Percentiles rank a stretch among this genome's conserved stretches.
Conservation (phyloP, 208 protist species). For the Trypanosoma rangeli region DNA sequence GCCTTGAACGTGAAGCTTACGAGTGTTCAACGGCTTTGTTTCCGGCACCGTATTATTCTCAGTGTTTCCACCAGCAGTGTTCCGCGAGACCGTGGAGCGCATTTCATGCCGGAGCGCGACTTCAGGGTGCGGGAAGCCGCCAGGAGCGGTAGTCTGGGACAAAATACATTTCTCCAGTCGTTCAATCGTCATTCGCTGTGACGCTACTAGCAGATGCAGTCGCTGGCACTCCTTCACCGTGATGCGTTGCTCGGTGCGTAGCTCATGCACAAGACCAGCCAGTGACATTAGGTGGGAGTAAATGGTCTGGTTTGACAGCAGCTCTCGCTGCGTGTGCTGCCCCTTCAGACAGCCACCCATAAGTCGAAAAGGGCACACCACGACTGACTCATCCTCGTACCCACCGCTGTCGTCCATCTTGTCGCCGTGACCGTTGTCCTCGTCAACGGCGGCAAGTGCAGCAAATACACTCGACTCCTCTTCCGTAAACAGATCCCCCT, state of each 20-base stretch:
- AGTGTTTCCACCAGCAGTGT: not conserved
- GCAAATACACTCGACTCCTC: constrained; percentile 15
- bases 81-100: not conserved
- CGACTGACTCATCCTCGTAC: constrained; percentile 20
- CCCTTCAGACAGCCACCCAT: constrained; percentile 40
- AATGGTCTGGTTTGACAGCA: constrained; percentile 27
- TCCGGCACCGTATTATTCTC: not conserved
- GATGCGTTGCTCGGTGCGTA: constrained; percentile 30
- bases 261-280: constrained; percentile 23
- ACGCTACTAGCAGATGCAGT: constrained; percentile 28
- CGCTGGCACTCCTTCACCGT: constrained; percentile 26
- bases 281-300: constrained; percentile 28
- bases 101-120: not conserved
- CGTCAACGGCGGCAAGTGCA: not conserved
- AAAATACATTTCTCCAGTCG: constrained; percentile 1
- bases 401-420: not conserved
- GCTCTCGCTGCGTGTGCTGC: constrained; percentile 33
- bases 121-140: not conserved
- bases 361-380: constrained; percentile 39
- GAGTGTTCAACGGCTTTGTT: not conserved
- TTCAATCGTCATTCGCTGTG: constrained; percentile 17
- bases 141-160: not conserved
- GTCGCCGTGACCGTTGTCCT: not conserved
- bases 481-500: constrained; percentile 6
- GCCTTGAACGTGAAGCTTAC: not conserved